Evolutionary conservation across 2,329 filamentous ascomycete genomes (phyloP), one percentile per base, ranked within the genome.

Genomic region (Fusarium palustre): DNA sequence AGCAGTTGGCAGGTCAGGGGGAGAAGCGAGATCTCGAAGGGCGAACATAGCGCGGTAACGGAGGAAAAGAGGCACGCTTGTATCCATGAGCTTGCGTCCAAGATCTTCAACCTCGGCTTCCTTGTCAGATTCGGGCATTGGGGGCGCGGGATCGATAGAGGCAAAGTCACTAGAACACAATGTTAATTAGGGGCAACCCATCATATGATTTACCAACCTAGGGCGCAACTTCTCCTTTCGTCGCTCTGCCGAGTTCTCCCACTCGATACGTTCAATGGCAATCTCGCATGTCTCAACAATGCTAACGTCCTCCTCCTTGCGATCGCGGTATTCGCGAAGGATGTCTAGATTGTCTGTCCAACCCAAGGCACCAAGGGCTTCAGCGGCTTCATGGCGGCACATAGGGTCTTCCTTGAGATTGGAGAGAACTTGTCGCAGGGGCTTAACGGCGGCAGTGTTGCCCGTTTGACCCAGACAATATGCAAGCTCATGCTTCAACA

Each of bases 1-100:
- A 9, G 95, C 94, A 3, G 94, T 97, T 3, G 94, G 92, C 43
- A 97, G 89, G 76, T 97, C 92, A 12, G 95, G 94, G 18, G 96
- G 96, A 6, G 94, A 97, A 24, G 94, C 94, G 54, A 99, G 90
- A 80, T 99, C 96, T 76, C 96, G 91, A 54, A 99, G 90, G 61
- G 93, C 92, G 78, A 99, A 99, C 96, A 99, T 99, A 79, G 96
- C 95, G 76, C 96, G 90, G 82, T 99, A 99, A 78, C 96, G 90
- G 77, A 93, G 84, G 85, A 99, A 99, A 15, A 99, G 88, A 25
- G 94, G 92, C 49, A 90, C 83, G 7, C 83, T 87, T 8, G 91
- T 90, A 79, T 98, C 91, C 80, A 98, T 89, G 55, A 99, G 85
- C 25, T 87, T 89, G 76, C 88, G 86, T 76, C 92, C 91, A 34